Base-by-base conservation (phyloP, 805 yeast species). In the Myxozyma kluyveri region DNA sequence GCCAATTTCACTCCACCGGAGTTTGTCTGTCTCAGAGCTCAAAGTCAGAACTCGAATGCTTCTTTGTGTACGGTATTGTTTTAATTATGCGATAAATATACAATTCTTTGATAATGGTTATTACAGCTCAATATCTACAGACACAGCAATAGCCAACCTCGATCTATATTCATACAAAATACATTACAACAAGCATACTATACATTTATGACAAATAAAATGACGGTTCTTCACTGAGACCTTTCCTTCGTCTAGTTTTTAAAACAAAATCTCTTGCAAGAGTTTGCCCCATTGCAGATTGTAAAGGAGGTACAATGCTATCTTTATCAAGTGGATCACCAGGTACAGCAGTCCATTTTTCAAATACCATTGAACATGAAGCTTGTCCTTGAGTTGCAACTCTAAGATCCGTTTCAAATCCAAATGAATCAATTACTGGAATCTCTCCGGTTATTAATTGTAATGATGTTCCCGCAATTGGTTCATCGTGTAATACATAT, bases 371-470 rank as follows among this genome's bases (percentile, higher is more conserved):
- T 42, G 79, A 79, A 42, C 88, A 80, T 74, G 80, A 75, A 0
- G 93, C 90, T 61, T 80, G 84, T 3, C 96, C 96, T 56, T 81
- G 82, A 0, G 96, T 82, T 10, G 82, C 78, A 10, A 88, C 67
- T 56, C 96, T 69, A 29, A 93, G 69, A 66, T 93, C 99, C 0
- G 95, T 81, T 63, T 88, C 96, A 42, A 93, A 74, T 0, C 98
- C 99, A 48, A 84, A 72, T 1, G 96, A 84, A 58, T 93, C 99
- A 42, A 93, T 86, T 1, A 87, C 93, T 0, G 99, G 99, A 0
- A 93, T 71, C 27, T 67, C 69, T 0, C 90, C 96, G 36, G 70
- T 70, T 0, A 88, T 70, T 52, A 72, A 75, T 61, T 74, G 80
- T 7, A 91, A 68, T 10, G 80, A 85, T 0, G 98, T 83, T 0